Evolutionary conservation across 768 basidiomycete genomes (phyloP), one percentile per base, ranked within the genome.

Genomic region (Hysterangium stoloniferum): DNA sequence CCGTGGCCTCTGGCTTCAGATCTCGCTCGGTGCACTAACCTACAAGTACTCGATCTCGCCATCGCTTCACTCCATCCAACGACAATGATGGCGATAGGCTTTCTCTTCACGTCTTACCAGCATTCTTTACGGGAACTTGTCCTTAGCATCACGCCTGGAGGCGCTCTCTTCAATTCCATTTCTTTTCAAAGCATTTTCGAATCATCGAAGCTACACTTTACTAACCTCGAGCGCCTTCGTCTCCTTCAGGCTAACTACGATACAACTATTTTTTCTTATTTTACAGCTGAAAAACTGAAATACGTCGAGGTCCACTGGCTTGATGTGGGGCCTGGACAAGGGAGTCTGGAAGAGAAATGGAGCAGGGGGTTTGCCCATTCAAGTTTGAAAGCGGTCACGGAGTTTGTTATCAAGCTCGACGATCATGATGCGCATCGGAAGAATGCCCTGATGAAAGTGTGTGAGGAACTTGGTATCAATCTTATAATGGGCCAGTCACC

Each of bases 1-100:
- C 37, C 45, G 20, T 57, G 56, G 56, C 53, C 57, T 9, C 22
- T 58, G 19, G 44, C 47, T 35, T 57, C 57, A n/a, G 53, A 50
- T 43, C 34, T 57, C 13, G 45, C 48, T n/a, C 13, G 43, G 40
- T 57, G 57, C 48, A 57, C 37, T 19, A 40, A 57, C 36, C 44
- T 58, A 19, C 53, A 47, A 31, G 35, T 42, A 9, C 45, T 58
- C 32, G 50, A 57, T 43, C 36, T 58, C n/a, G 57, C 53, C 9
- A 15, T 57, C 17, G 28, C 28, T 13, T 19, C 31, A 20, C 29
- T 47, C 20, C 7, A 8, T 19, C 34, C 34, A 17, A 52, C 54
- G n/a, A 45, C 32, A 8, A 9, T 43, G 6, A 25, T 29, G 20
- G 57, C 56, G 6, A 45, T 57, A 20, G 54, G 51, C n/a, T 57